phyloP scores from a whole-genome alignment of 371 early-diverging fungal genomes.

The Mucor saturninus region DNA sequence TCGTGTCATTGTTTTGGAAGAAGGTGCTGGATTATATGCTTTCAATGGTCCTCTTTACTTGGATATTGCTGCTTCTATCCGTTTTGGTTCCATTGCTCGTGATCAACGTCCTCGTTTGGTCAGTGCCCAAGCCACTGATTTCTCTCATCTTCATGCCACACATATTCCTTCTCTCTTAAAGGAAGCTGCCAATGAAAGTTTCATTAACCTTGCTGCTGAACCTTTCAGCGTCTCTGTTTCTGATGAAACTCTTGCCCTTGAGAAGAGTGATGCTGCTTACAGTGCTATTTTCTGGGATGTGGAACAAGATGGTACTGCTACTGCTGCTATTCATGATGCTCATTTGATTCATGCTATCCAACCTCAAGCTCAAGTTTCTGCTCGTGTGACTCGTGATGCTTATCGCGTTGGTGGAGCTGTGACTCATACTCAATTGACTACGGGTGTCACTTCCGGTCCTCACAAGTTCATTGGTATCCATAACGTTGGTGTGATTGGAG shows the following conservation, averaged over 20 bases:
- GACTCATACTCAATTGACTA: conserved; percentile 59
- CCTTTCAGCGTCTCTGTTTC: conserved; percentile 15
- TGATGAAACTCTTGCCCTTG: conserved; percentile 19
- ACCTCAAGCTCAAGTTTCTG: conserved; percentile 36
- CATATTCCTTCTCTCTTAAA: conserved; percentile 51
- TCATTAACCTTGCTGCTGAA: conserved; percentile 34
- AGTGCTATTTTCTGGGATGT: conserved; percentile 75
- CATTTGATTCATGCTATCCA: conserved; percentile 44
- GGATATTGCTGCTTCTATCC: conserved; percentile 75
- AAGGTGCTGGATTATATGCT: conserved; percentile 57
- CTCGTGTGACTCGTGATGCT: conserved; percentile 58
- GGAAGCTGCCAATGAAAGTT: conserved; percentile 41
- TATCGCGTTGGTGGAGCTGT: conserved; percentile 64
- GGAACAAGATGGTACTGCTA: conserved; percentile 52
- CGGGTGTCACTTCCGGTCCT: conserved; percentile 40
- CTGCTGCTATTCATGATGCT: conserved; percentile 57
- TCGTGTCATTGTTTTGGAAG: conserved; percentile 63
- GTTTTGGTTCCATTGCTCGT: conserved; percentile 53
- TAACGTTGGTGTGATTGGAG: conserved; percentile 58
- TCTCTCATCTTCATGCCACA: conserved; percentile 39
- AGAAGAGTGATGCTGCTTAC: conserved; percentile 35
- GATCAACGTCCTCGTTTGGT: conserved; percentile 46
- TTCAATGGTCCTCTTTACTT: conserved; percentile 69
- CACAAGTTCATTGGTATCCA: conserved; percentile 71
- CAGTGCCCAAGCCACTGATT: conserved; percentile 49